Conservation (phyloP, 768 basidiomycete species). For the Brasilioporus rufonigricans region DNA sequence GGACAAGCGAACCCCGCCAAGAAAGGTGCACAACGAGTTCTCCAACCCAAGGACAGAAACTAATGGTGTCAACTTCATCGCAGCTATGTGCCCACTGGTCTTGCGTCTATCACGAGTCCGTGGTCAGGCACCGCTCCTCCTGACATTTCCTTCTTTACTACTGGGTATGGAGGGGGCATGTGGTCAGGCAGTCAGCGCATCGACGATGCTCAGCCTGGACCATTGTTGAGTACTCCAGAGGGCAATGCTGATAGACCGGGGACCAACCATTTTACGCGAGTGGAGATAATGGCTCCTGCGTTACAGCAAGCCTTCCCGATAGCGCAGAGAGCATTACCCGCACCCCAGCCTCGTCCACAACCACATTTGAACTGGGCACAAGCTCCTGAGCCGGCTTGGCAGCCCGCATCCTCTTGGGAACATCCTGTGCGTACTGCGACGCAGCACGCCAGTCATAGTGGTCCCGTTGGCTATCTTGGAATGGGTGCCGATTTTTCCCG, state of each 20-base stretch:
- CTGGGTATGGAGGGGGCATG: background rate
- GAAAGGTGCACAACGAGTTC: constrained; percentile 14
- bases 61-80: background rate
- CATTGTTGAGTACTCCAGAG: background rate
- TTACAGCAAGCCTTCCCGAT: constrained; percentile 2
- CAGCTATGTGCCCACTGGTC: background rate
- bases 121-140: background rate
- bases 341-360: background rate
- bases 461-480: background rate
- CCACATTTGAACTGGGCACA: background rate
- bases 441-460: background rate
- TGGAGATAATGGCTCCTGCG: background rate
- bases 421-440: background rate
- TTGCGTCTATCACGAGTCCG: background rate
- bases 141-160: background rate
- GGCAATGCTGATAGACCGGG: background rate
- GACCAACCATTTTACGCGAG: background rate
- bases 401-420: constrained; percentile 1
- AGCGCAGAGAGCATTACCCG: background rate
- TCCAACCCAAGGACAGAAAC: background rate
- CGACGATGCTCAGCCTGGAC: background rate
- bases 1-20: background rate
- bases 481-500: background rate
- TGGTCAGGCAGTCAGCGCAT: background rate
- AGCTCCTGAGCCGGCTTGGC: background rate